Conservation (phyloP, 2,329 filamentous ascomycete genomes). For the Cladosporium halotolerans region DNA sequence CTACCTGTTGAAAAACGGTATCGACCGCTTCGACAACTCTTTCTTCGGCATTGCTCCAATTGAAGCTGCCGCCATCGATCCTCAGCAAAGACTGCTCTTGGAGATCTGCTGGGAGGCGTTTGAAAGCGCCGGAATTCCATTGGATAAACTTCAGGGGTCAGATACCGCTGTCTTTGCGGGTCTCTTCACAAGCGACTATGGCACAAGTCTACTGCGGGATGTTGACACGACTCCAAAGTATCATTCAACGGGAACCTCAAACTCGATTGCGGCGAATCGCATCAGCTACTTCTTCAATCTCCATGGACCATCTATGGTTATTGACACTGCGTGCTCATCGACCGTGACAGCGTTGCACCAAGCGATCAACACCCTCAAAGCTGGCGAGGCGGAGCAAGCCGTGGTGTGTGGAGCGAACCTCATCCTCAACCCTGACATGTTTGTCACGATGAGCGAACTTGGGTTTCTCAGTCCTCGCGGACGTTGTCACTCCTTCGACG, state of each 20-base stretch:
- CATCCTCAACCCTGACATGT: constrained; percentile 20
- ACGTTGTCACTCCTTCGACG: constrained; percentile 25
- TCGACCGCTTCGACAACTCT: constrained; percentile 18
- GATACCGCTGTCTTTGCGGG: constrained; percentile 21
- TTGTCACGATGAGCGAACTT: constrained; percentile 21
- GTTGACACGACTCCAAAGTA: constrained; percentile 18
- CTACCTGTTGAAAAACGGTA: constrained; percentile 22
- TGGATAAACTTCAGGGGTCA: constrained; percentile 5
- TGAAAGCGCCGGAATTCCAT: constrained; percentile 6
- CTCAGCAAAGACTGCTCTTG: constrained; percentile 23
- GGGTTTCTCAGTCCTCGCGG: constrained; percentile 26
- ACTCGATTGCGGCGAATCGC: constrained; percentile 9
- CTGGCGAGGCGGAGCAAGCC: constrained; percentile 7
- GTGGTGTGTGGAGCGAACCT: constrained; percentile 24
- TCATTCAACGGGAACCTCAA: constrained; percentile 16
- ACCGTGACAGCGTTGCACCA: constrained; percentile 11
- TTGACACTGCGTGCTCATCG: constrained; percentile 13
- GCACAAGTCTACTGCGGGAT: constrained; percentile 16
- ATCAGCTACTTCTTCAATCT: constrained; percentile 15
- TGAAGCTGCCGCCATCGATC: constrained; percentile 23
- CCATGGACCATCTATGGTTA: constrained; percentile 12
- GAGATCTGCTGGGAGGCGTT: constrained; percentile 20
- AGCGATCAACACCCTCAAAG: constrained; percentile 6
- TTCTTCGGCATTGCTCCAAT: constrained; percentile 21
- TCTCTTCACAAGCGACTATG: constrained; percentile 19